phyloP scores from a whole-genome alignment of 2,329 filamentous ascomycete genomes.

The Penicillium sp. region DNA sequence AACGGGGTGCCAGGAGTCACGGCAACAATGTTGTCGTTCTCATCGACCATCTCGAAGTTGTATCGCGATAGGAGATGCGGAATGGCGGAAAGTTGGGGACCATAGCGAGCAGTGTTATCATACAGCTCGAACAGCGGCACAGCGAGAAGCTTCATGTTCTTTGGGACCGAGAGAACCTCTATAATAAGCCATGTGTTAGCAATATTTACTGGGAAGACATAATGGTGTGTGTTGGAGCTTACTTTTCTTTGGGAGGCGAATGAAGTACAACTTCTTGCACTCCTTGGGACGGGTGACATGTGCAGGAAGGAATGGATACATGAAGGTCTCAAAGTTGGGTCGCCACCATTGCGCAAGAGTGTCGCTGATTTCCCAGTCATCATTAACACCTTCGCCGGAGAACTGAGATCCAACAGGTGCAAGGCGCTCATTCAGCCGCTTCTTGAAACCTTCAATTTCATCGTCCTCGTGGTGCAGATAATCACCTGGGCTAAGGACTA shows the following conservation, averaged over 20 bases:
- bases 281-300: conserved; percentile 97
- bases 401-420: conserved; percentile 84
- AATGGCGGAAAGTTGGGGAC: conserved; percentile 92
- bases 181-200: conserved; percentile 2
- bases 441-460: conserved; percentile 92
- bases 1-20: conserved; percentile 72
- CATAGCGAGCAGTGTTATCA: conserved; percentile 93
- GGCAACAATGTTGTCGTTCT: conserved; percentile 82
- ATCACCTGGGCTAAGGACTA: conserved; percentile 69
- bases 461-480: conserved; percentile 84
- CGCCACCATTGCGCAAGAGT: conserved; percentile 98
- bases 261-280: conserved; percentile 98
- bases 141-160: conserved; percentile 99
- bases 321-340: conserved; percentile 98
- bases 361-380: conserved; percentile 92
- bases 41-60: conserved; percentile 97
- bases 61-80: conserved; percentile 92
- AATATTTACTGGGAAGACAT: no score
- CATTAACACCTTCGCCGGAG: conserved; percentile 80
- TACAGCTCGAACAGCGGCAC: conserved; percentile 97
- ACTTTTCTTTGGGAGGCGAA: conserved; percentile 91
- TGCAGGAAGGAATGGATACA: conserved; percentile 97
- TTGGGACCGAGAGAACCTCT: conserved; percentile 95
- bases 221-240: conserved; percentile 34
- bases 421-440: conserved; percentile 84